A percentile compares a stretch with the other conserved stretches of the same genome.
These are phyloP conservation scores for Schrenkiella parvula DNA, from an alignment of 345 rosid genomes.

Conservation along the genomic window DNA sequence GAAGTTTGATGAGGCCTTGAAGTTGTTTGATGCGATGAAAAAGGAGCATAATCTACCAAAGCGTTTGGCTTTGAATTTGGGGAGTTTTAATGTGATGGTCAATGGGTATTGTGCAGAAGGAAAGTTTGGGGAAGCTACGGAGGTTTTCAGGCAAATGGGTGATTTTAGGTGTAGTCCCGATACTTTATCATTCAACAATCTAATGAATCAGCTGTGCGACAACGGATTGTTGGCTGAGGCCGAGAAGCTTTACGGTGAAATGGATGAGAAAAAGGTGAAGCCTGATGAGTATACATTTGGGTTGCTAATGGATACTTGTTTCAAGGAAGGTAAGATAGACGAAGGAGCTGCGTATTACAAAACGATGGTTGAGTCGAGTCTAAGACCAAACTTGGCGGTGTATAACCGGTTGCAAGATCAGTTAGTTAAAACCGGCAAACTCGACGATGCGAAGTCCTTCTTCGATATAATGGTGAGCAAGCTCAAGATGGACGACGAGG, in stretches of 20 bases:
- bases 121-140: slow-evolving; percentile 62
- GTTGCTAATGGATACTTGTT: slow-evolving; percentile 74
- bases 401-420: slow-evolving; percentile 66
- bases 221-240: slow-evolving; percentile 67
- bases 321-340: slow-evolving; percentile 50
- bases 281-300: slow-evolving; percentile 80
- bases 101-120: slow-evolving; percentile 68
- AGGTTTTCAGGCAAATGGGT: slow-evolving; percentile 62
- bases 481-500: slow-evolving; percentile 73
- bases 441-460: slow-evolving; percentile 70
- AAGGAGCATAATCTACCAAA: slow-evolving; percentile 65
- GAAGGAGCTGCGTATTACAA: slow-evolving; percentile 77
- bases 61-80: slow-evolving; percentile 60
- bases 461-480: slow-evolving; percentile 79
- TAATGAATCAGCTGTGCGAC: slow-evolving; percentile 70
- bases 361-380: slow-evolving; percentile 64
- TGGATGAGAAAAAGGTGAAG: slow-evolving; percentile 69
- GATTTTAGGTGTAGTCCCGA: slow-evolving; percentile 65
- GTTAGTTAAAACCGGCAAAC: slow-evolving; percentile 56
- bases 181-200: slow-evolving; percentile 59
- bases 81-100: slow-evolving; percentile 79
- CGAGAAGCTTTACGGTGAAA: slow-evolving; percentile 64
- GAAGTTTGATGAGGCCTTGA: slow-evolving; percentile 68
- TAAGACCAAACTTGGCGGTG: slow-evolving; percentile 70
- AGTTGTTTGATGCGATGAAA: slow-evolving; percentile 65